Conservation (phyloP, 129 eudicot genomes). For the Deinandra increscens region DNA sequence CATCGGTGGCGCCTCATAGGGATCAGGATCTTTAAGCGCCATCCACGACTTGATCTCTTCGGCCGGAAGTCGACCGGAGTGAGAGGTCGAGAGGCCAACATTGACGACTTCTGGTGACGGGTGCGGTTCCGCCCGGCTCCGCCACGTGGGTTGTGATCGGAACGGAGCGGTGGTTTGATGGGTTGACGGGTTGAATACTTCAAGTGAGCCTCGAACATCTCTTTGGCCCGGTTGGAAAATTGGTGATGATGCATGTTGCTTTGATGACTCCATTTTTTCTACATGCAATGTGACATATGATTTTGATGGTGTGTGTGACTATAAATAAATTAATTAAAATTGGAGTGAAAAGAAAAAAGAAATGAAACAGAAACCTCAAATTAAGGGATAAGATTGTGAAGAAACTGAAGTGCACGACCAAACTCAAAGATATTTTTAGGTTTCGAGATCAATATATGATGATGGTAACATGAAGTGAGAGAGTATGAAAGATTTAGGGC, state of each 20-base stretch:
- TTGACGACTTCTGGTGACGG: conserved; percentile 16
- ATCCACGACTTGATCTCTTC: conserved; percentile 77
- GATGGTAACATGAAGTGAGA: conserved; percentile 22
- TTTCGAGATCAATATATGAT: conserved; percentile 28
- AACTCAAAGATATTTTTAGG: conserved; percentile 27
- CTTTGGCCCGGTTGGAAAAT: conserved; percentile 51
- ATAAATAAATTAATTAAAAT: background rate
- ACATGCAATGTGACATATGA: background rate
- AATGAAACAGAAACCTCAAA: background rate
- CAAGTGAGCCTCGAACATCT: conserved; percentile 83
- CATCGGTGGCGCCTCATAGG: conserved; percentile 12
- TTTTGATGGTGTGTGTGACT: background rate
- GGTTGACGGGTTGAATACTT: conserved; percentile 84
- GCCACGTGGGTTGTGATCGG: conserved; percentile 51
- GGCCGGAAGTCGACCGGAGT: conserved; percentile 37
- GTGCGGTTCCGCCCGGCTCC: conserved; percentile 44
- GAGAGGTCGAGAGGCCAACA: conserved; percentile 23
- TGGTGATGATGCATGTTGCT: conserved; percentile 39
- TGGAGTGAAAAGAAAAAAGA: background rate
- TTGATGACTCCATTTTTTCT: conserved; percentile 48
- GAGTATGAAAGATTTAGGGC: conserved; percentile 16
- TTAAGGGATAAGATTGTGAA: conserved; percentile 22
- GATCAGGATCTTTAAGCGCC: conserved; percentile 64
- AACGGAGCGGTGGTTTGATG: conserved; percentile 25
- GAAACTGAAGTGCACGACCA: conserved; percentile 25